A percentile compares a stretch with the other conserved stretches of the same genome.
Conservation (phyloP, 2,329 filamentous ascomycete genomes). For the Alternaria postmessia region DNA sequence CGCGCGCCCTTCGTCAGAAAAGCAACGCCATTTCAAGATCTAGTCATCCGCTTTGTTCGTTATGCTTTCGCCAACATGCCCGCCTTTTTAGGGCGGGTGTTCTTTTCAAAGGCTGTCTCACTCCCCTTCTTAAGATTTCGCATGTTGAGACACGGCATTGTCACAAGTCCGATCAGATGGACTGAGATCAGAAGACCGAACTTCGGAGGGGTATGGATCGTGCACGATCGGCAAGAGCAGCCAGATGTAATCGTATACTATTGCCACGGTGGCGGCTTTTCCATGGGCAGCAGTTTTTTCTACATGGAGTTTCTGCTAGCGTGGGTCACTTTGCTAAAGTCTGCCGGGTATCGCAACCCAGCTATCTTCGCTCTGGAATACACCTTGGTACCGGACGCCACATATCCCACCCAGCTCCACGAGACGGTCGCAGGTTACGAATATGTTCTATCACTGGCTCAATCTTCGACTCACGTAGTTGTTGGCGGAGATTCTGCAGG, state of each 20-base stretch:
- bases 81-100: constrained; percentile 73
- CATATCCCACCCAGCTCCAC: constrained; percentile 76
- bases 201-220: constrained; percentile 75
- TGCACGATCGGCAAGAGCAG: constrained; percentile 64
- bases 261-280: constrained; percentile 82
- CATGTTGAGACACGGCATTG: constrained; percentile 75
- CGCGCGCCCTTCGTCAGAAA: constrained; percentile 71
- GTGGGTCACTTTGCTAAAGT: constrained; percentile 71
- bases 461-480: constrained; percentile 69
- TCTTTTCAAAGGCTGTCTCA: constrained; percentile 77
- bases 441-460: constrained; percentile 68
- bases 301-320: constrained; percentile 81
- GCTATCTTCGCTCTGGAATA: constrained; percentile 83
- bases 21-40: constrained; percentile 77
- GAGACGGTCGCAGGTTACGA: constrained; percentile 75
- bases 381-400: constrained; percentile 76
- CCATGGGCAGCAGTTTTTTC: constrained; percentile 82
- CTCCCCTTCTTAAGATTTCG: constrained; percentile 78
- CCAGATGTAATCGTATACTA: constrained; percentile 86
- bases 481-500: constrained; percentile 84
- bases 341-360: constrained; percentile 74
- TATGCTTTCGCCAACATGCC: constrained; percentile 79
- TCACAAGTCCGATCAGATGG: constrained; percentile 70
- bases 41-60: constrained; percentile 78
- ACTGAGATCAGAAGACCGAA: constrained; percentile 63